A percentile compares a stretch with the other conserved stretches of the same genome.
These are phyloP conservation scores for Seiridium unicorne DNA, from an alignment of 2,329 filamentous ascomycete genomes.

Conservation along the genomic window DNA sequence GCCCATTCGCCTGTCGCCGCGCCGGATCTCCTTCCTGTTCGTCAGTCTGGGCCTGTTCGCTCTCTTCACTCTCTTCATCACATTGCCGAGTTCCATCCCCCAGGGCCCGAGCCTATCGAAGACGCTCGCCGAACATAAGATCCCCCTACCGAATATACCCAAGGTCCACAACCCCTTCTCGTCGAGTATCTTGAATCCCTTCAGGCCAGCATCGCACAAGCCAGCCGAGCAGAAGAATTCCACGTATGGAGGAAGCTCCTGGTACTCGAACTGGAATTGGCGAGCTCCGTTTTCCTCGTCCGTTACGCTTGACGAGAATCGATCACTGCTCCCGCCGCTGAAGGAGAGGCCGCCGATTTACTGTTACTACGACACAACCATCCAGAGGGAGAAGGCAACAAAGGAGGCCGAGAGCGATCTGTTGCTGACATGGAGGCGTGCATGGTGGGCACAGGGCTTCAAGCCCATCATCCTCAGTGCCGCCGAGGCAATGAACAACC, in stretches of 20 bases:
- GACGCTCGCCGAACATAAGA: constrained; percentile 46
- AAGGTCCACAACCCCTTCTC: constrained; percentile 45
- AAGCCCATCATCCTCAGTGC: constrained; percentile 77
- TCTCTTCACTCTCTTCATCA: constrained; percentile 51
- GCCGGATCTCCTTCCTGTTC: constrained; percentile 52
- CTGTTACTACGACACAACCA: constrained; percentile 80
- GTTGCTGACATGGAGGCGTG: constrained; percentile 82
- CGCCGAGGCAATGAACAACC: constrained; percentile 80
- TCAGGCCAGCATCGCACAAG: constrained; percentile 67
- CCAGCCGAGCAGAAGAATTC: constrained; percentile 76
- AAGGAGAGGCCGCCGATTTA: constrained; percentile 72
- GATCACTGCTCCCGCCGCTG: constrained; percentile 79
- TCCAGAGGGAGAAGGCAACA: constrained; percentile 59
- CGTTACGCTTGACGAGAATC: constrained; percentile 76
- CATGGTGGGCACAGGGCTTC: constrained; percentile 96
- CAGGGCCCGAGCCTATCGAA: constrained; percentile 46
- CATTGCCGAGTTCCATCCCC: constrained; percentile 47
- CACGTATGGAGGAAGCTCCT: constrained; percentile 73
- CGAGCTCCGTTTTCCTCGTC: constrained; percentile 83
- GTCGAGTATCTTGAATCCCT: constrained; percentile 60
- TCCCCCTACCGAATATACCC: constrained; percentile 48
- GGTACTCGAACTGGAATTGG: constrained; percentile 91
- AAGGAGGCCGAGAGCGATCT: constrained; percentile 75
- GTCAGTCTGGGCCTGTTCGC: constrained; percentile 51
- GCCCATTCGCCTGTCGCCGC: constrained; percentile 48